These are phyloP conservation scores for Graphilbum ipis-grandicollis DNA, from an alignment of 2,329 filamentous ascomycete species.

Conservation along the genomic window DNA sequence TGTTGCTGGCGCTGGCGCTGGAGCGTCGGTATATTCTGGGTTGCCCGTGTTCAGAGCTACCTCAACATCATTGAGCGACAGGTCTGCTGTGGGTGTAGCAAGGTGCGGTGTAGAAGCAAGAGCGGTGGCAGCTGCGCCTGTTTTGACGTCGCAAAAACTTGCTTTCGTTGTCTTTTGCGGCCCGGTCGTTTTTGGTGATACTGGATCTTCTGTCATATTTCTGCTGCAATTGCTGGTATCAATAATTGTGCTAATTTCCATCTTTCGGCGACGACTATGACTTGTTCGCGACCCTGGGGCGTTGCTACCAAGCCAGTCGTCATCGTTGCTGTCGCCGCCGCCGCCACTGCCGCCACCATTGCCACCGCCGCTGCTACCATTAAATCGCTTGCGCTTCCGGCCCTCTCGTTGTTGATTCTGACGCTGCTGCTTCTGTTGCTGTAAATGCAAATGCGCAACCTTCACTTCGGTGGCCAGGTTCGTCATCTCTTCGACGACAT, in stretches of 20 bases:
- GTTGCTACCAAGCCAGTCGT: no score
- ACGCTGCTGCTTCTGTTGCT: conserved; percentile 2
- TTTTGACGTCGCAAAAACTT: no score
- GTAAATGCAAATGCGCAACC: conserved; percentile 21
- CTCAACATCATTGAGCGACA: conserved; percentile 11
- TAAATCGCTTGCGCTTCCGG: conserved; percentile 49
- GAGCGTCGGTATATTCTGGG: no score
- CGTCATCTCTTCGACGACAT: conserved; percentile 62
- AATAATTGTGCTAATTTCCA: neutral
- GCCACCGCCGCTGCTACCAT: conserved; percentile 14
- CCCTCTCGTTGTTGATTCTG: conserved; percentile 15
- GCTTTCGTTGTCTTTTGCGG: no score
- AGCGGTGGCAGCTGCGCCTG: conserved; percentile 3
- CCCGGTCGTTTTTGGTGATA: conserved; percentile 36
- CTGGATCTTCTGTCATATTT: conserved; percentile 21
- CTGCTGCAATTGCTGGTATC: no score
- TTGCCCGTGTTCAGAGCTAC: neutral
- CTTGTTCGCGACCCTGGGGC: conserved; percentile 4
- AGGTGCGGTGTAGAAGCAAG: conserved; percentile 20
- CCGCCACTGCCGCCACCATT: conserved; percentile 18
- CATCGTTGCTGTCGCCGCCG: neutral
- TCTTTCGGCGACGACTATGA: conserved; percentile 7
- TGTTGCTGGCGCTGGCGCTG: conserved; percentile 1
- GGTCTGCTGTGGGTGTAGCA: conserved; percentile 28
- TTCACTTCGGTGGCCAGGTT: conserved; percentile 54